These are phyloP conservation scores for Ophiostoma novo-ulmi DNA, from an alignment of 2,329 filamentous ascomycete genomes.

Conservation along the genomic window DNA sequence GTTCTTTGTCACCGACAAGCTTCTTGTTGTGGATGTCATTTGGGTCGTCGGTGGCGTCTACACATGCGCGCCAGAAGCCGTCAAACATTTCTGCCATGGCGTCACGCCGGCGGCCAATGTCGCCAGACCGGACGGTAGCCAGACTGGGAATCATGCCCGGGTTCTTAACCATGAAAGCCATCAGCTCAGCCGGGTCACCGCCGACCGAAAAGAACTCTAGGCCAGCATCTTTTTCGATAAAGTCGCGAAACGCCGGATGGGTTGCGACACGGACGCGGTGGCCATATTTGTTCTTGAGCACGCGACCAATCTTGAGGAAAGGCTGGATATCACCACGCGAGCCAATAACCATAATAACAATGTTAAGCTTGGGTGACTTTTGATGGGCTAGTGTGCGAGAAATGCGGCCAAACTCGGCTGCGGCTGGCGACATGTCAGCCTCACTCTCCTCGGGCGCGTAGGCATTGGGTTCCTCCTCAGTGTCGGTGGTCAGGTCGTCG, in stretches of 20 bases:
- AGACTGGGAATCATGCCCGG: slow-evolving; percentile 70
- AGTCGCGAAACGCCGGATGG: slow-evolving; percentile 70
- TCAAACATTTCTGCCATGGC: slow-evolving; percentile 79
- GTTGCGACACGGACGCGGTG: slow-evolving; percentile 75
- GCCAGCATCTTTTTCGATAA: slow-evolving; percentile 65
- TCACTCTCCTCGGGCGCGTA: background rate
- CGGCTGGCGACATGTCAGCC: slow-evolving; percentile 18
- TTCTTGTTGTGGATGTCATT: slow-evolving; percentile 55
- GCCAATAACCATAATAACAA: slow-evolving; percentile 80
- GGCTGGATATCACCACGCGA: slow-evolving; percentile 76
- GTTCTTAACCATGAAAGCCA: slow-evolving; percentile 88
- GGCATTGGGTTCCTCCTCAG: slow-evolving; percentile 13
- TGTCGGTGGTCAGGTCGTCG: background rate
- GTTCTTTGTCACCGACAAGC: slow-evolving; percentile 57
- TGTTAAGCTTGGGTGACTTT: slow-evolving; percentile 57
- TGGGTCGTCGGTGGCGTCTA: slow-evolving; percentile 67
- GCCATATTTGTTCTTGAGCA: slow-evolving; percentile 64
- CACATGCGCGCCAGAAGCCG: slow-evolving; percentile 74
- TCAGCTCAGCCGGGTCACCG: slow-evolving; percentile 72
- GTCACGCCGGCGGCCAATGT: slow-evolving; percentile 61
- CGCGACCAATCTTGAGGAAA: slow-evolving; percentile 68
- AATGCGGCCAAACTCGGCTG: slow-evolving; percentile 28
- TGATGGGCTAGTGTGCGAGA: slow-evolving; percentile 28
- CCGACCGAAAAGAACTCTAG: slow-evolving; percentile 78
- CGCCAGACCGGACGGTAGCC: slow-evolving; percentile 66